A percentile compares a stretch with the other conserved stretches of the same genome.
Evolutionary conservation across 2,329 filamentous ascomycete species (phyloP).

Genomic region (Aureobasidium pullulans): DNA sequence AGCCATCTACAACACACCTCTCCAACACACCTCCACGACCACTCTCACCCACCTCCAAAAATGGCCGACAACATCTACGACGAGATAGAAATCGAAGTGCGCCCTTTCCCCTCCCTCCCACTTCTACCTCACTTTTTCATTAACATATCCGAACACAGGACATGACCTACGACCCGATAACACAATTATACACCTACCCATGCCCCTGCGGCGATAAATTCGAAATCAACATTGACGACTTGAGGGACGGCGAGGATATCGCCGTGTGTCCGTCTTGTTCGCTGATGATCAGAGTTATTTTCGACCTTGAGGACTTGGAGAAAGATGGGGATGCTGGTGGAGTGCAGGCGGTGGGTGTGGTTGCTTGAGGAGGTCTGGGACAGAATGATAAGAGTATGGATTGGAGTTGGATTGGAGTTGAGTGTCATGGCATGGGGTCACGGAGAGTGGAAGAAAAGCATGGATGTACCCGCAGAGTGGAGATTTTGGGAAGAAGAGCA

Average conservation of each 20-base stretch:
- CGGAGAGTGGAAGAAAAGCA: too few species aligned
- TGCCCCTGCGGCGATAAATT: conserved; percentile 97
- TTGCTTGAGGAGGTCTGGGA: neutral
- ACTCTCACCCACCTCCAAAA: neutral
- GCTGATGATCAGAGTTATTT: conserved; percentile 92
- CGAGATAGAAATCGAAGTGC: conserved; percentile 84
- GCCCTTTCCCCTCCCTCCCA: neutral
- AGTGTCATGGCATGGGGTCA: too few species aligned
- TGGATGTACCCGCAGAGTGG: too few species aligned
- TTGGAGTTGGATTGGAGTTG: too few species aligned
- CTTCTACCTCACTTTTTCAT: neutral
- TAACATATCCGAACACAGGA: conserved; percentile 40
- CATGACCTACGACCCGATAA: conserved; percentile 78
- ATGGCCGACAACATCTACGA: conserved; percentile 62
- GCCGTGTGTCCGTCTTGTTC: conserved; percentile 97
- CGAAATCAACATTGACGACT: conserved; percentile 76
- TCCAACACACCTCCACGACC: neutral
- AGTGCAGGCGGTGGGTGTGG: too few species aligned
- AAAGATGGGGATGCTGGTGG: conserved; percentile 24
- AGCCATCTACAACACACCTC: neutral
- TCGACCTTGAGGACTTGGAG: conserved; percentile 57
- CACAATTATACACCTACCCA: conserved; percentile 90
- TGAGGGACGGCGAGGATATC: conserved; percentile 84
- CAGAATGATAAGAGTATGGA: neutral
- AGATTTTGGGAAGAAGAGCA: too few species aligned